Percentiles rank a stretch among this genome's conserved stretches.
These are phyloP conservation scores for Chrysosporium keratinophilum DNA, from an alignment of 2,329 filamentous ascomycete species.

Conservation along the genomic window DNA sequence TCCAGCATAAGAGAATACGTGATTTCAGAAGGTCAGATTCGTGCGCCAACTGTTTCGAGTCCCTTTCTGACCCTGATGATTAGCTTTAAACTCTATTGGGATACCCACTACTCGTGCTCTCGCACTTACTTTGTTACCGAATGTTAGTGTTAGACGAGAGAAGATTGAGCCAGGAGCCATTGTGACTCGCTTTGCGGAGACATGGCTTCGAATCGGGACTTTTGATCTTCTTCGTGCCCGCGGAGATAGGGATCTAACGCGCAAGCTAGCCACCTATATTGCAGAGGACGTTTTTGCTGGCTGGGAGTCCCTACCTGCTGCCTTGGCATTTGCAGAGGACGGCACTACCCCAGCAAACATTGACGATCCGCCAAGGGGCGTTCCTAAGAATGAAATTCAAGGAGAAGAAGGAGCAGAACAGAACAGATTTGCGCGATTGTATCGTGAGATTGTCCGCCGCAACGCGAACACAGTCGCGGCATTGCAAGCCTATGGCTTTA, in stretches of 20 bases:
- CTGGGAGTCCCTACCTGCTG: constrained; percentile 70
- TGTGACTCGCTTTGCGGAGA: constrained; percentile 80
- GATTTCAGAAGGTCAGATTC: constrained; percentile 62
- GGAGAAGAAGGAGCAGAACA: constrained; percentile 59
- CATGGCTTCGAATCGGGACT: constrained; percentile 86
- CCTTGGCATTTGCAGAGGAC: constrained; percentile 37
- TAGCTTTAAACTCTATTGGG: constrained; percentile 62
- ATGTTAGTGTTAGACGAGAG: constrained; percentile 65
- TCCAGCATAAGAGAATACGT: constrained; percentile 92
- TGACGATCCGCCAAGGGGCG: constrained; percentile 41
- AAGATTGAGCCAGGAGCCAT: constrained; percentile 81
- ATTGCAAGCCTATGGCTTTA: constrained; percentile 99
- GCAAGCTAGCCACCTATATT: constrained; percentile 68
- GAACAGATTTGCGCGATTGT: constrained; percentile 79
- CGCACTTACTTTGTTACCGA: constrained; percentile 65
- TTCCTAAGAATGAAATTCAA: constrained; percentile 52
- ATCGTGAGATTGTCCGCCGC: constrained; percentile 72
- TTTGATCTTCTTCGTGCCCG: constrained; percentile 84
- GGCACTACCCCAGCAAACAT: constrained; percentile 28
- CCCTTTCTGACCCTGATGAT: not conserved
- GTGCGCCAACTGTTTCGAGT: not conserved
- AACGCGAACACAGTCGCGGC: constrained; percentile 82
- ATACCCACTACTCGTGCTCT: constrained; percentile 83
- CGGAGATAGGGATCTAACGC: constrained; percentile 63
- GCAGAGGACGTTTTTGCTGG: constrained; percentile 80